A percentile compares a stretch with the other conserved stretches of the same genome.
phyloP scores from a whole-genome alignment of 176 grass and related monocot genomes.

The Aegilops speltoides region DNA sequence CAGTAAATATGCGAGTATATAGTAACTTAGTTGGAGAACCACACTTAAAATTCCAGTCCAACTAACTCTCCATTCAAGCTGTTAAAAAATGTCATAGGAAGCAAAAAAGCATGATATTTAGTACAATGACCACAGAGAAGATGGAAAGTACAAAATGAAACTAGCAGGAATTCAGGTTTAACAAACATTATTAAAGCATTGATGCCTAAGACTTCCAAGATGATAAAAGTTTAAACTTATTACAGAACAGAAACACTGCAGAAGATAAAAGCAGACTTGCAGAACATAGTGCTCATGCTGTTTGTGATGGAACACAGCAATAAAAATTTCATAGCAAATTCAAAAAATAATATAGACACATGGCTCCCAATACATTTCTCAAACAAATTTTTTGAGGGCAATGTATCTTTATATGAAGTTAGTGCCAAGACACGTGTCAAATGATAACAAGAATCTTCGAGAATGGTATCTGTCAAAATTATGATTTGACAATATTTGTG shows the following conservation, averaged over 20 bases:
- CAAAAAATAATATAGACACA: conserved; percentile 13
- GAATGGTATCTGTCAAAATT: neutral
- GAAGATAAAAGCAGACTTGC: conserved; percentile 7
- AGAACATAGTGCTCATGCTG: neutral
- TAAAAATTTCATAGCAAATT: neutral
- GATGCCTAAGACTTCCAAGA: neutral
- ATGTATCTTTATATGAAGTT: conserved; percentile 7
- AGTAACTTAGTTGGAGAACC: conserved; percentile 15
- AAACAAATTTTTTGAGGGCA: neutral
- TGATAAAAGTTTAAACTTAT: conserved; percentile 4
- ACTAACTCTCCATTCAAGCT: neutral
- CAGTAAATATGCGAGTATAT: neutral
- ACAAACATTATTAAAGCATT: conserved; percentile 1
- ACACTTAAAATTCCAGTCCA: conserved; percentile 11
- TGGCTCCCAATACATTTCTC: neutral
- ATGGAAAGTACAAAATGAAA: neutral
- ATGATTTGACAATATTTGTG: neutral
- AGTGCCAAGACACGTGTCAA: neutral
- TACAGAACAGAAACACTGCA: neutral
- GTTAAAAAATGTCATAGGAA: neutral
- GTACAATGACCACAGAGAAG: conserved; percentile 11
- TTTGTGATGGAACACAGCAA: conserved; percentile 9
- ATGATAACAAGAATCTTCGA: neutral
- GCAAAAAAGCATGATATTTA: neutral
- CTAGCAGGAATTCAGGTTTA: neutral